Evolutionary conservation across 345 rosid genomes (phyloP), one percentile per base, ranked within the genome.

Genomic region (Salix brachista): DNA sequence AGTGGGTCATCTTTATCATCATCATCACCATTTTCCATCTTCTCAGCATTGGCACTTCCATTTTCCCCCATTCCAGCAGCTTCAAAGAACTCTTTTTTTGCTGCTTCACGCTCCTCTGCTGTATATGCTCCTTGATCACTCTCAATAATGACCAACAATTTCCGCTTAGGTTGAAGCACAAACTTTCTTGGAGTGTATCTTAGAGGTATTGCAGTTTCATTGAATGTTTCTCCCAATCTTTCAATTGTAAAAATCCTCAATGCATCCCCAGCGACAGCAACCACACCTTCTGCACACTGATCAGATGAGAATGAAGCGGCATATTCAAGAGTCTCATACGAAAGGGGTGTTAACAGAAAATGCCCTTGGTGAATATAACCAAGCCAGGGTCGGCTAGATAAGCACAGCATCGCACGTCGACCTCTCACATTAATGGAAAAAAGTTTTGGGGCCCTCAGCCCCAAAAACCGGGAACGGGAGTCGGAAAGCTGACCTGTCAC

Each of bases 221-320:
- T 93, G 75, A 96, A 96, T 19, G 98, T 92, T 84, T 96, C 99
- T 39, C 98, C 98, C 78, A 96, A 91, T 42, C 97, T 90, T 75
- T 96, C 99, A 36, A 96, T 87, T 77, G 97, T 93, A 72, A 96
- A 96, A 80, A 96, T 90, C 78, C 98, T 92, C 88, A 96, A 84
- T 56, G 97, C 98, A 83, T 90, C 95, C 80, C 95, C 97, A 23
- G 99, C 96, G 11, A 96, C 99, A 74, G 98, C 85, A 77, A 93
- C 99, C 21, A 96, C 97, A 87, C 99, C 99, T 86, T 92, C 97
- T 2, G 97, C 90, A 87, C 99, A 96, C 82, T 96, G 98, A 86
- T 96, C 99, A 75, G 98, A 96, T 78, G 99, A 96, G 84, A 96
- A 93, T 0, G 98, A 90, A 28, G 99, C 97, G 78, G 98, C 98